Evolutionary conservation across 2,329 filamentous ascomycete species (phyloP), one percentile per base, ranked within the genome.

Genomic region (Paraphoma chrysanthemicola): DNA sequence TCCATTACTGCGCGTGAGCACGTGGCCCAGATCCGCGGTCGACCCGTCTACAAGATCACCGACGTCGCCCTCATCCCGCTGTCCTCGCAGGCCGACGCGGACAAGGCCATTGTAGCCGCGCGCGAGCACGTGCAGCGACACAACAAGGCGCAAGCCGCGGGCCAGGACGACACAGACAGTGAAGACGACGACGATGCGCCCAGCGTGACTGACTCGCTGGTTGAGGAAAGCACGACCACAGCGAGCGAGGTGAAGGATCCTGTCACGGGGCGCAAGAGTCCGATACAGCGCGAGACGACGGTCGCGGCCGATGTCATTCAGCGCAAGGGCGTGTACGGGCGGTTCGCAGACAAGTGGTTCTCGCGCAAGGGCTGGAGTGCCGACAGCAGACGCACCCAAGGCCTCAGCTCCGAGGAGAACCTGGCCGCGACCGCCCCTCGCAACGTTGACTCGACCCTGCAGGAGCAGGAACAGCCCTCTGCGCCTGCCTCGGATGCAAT

Each of bases 341-440:
- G 91, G 38, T 97, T 98, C 74, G 92, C 94, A 0, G 87, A 93
- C 60, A 88, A 89, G 57, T 99, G 95, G 95, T 95, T 98, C 72
- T 95, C 92, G 43, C 88, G 86, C 62, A 90, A 88, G 59, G 93
- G 91, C 0, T 94, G 93, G 90, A 89, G 88, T 50, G 80, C 88
- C 57, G 89, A 91, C 57, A 88, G 88, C 63, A 86, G 88, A 66
- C 84, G 89, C 28, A 85, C 85, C 47, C 85, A 93, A 69, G 91
- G 90, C 5, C 80, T 93, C 74, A 90, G 86, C 64, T 75, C 80
- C 10, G 75, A 81, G 45, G 80, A 84, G 42, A 73, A 84, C 17
- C 71, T 78, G 5, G 73, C 74, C 6, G 64, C 70, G 31, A 76
- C 74, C 51, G 52, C 67, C 33, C 68, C 66, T 23, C 66, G 76